Evolutionary conservation across 352 stramenopile genomes (phyloP).

Genomic region (Peronospora tabacina): DNA sequence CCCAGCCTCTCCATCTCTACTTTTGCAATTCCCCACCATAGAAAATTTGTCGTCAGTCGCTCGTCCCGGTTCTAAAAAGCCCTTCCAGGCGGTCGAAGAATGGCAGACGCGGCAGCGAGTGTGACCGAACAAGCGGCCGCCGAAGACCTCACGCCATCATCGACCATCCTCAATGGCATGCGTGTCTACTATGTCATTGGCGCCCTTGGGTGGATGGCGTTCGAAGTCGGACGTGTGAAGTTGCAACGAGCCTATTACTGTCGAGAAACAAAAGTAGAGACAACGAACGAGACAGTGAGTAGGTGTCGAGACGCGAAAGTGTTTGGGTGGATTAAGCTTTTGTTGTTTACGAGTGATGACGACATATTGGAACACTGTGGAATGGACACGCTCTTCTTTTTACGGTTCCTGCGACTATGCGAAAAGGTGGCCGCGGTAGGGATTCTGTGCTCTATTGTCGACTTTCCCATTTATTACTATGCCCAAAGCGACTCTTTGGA

Average conservation of each 20-base stretch:
- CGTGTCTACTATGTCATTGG: constrained; percentile 62
- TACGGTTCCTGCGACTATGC: constrained; percentile 63
- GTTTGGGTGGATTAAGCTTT: constrained; percentile 48
- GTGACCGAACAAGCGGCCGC: constrained; percentile 28
- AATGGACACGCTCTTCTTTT: constrained; percentile 75
- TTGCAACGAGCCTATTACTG: constrained; percentile 64
- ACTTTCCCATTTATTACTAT: constrained; percentile 81
- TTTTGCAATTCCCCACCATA: no score
- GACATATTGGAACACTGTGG: constrained; percentile 58
- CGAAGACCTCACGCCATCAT: constrained; percentile 52
- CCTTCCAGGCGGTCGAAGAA: not conserved
- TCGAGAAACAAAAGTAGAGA: constrained; percentile 56
- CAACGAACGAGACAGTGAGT: constrained; percentile 36
- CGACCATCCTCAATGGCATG: constrained; percentile 59
- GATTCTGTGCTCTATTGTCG: constrained; percentile 47
- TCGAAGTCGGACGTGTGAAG: constrained; percentile 54
- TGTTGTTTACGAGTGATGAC: constrained; percentile 61
- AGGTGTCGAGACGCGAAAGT: constrained; percentile 27
- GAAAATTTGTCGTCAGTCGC: no score
- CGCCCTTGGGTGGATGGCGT: constrained; percentile 50
- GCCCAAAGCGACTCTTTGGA: constrained; percentile 28
- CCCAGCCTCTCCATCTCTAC: no score
- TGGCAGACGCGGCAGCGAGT: constrained; percentile 26
- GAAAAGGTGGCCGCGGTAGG: constrained; percentile 60
- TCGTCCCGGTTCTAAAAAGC: not conserved